Base-by-base conservation (phyloP, 108 stramenopile genomes). In the Nitzschia sp. region DNA sequence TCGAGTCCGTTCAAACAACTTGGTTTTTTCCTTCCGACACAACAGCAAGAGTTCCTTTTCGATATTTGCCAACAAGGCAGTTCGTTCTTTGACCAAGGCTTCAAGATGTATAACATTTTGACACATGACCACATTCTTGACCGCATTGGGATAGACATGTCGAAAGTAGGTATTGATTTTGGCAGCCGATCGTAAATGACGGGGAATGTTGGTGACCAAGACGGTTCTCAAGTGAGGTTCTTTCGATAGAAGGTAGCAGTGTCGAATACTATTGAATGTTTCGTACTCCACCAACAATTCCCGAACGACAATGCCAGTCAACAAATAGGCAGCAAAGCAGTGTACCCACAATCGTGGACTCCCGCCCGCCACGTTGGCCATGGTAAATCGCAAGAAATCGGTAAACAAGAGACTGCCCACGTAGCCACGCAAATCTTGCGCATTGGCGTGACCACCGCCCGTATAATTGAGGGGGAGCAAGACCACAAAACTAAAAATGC, bases 161-260 rank as follows among this genome's bases (percentile, higher is more conserved):
- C 80, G 69, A 72, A 94, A 94, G 63, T 94, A 94, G 25, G 67
- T 87, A 9, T 71, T 79, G 32, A 92, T 87, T 56, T 92, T 92
- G 16, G 72, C 71, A 9, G 85, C 74, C 13, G 86, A 77, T 31
- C 94, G 74, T 77, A 95, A 79, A 80, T 95, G 91, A n/a, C 88
- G 71, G 2, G 94, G 94, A 66, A 95, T 91, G 48, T 91, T 92
- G 32, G 88, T 86, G 0, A 95, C 91, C 45, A 95, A 63, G 32
- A 92, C 89, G 9, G 91, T 92, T 23, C 94, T 80, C 63, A 95
- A 76, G 73, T 95, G 94, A 1, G 94, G 91, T 69, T 92, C 91
- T 54, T 82, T 68, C 11, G 82, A 84, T 17, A 95, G 71, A 47
- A 95, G 71, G 71, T 95, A 95, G 41, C 84, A 73, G 75, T 95